Percentiles rank a stretch among this genome's conserved stretches.
Evolutionary conservation across 805 yeast genomes (phyloP).

Genomic region (Vanderwaltozyma tropicalis): DNA sequence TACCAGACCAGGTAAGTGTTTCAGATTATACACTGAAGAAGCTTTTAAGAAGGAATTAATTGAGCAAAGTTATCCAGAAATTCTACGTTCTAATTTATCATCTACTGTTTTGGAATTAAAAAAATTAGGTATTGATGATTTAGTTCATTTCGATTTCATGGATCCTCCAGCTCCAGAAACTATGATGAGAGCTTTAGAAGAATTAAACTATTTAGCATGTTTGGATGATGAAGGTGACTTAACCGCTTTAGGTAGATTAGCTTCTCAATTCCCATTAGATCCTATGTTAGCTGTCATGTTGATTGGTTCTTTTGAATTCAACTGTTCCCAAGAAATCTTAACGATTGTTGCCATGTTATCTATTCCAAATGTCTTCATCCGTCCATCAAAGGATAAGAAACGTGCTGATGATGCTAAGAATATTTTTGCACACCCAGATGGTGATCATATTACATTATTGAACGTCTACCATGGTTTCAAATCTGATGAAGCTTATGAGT

Average conservation of each 20-base stretch:
- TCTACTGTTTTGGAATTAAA: constrained; percentile 88
- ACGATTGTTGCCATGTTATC: constrained; percentile 83
- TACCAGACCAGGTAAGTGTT: constrained; percentile 96
- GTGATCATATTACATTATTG: constrained; percentile 85
- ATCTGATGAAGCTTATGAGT: constrained; percentile 57
- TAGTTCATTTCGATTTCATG: constrained; percentile 97
- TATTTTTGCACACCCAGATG: constrained; percentile 83
- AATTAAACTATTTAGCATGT: constrained; percentile 81
- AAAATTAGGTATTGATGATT: constrained; percentile 88
- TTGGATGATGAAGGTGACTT: constrained; percentile 85
- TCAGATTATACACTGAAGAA: constrained; percentile 91
- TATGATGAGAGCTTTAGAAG: constrained; percentile 98
- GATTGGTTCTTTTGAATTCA: constrained; percentile 74
- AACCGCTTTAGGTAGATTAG: constrained; percentile 80
- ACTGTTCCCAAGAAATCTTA: constrained; percentile 81
- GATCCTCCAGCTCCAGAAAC: constrained; percentile 99
- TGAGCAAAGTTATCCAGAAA: constrained; percentile 94
- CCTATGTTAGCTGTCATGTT: constrained; percentile 92
- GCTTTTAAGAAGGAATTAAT: constrained; percentile 89
- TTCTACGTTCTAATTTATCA: constrained; percentile 79
- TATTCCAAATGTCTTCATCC: constrained; percentile 88
- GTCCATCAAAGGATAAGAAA: constrained; percentile 81
- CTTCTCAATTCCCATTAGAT: constrained; percentile 89
- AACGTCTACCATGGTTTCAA: constrained; percentile 82
- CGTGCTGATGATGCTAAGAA: constrained; percentile 86